phyloP scores from a whole-genome alignment of 371 early-diverging fungal species.

The Lichtheimia ramosa region DNA sequence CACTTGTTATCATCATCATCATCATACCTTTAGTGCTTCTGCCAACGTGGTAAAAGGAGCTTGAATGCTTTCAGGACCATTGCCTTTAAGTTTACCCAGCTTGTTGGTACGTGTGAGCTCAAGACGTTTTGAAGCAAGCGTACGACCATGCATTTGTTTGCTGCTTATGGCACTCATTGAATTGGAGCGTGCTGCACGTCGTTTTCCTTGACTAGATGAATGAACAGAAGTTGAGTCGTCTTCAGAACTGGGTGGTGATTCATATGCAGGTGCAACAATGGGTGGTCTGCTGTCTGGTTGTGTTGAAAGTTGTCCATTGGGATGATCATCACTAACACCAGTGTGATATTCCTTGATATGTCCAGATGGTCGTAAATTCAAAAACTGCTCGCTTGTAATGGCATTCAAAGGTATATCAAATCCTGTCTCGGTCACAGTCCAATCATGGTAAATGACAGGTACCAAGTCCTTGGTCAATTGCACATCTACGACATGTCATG shows the following conservation, averaged over 20 bases:
- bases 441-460: slow-evolving; percentile 96
- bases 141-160: slow-evolving; percentile 10
- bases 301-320: background rate
- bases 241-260: background rate
- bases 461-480: slow-evolving; percentile 92
- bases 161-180: slow-evolving; percentile 50
- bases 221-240: background rate
- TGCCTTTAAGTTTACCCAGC: slow-evolving; percentile 60
- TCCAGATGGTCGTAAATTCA: slow-evolving; percentile 52
- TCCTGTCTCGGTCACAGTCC: slow-evolving; percentile 87
- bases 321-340: slow-evolving; percentile 36
- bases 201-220: background rate
- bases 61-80: slow-evolving; percentile 73
- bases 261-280: background rate
- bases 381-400: slow-evolving; percentile 76
- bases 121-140: slow-evolving; percentile 24
- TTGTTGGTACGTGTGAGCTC: slow-evolving; percentile 39
- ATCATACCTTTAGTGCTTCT: slow-evolving; percentile 68
- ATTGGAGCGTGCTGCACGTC: slow-evolving; percentile 47
- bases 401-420: slow-evolving; percentile 75
- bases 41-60: slow-evolving; percentile 83
- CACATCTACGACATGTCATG: slow-evolving; percentile 64
- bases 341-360: slow-evolving; percentile 52
- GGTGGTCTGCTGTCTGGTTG: background rate
- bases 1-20: background rate